Percentiles rank a stretch among this genome's conserved stretches.
phyloP scores from a whole-genome alignment of 2,329 filamentous ascomycete genomes.

The Purpureocillium takamizusanense region DNA sequence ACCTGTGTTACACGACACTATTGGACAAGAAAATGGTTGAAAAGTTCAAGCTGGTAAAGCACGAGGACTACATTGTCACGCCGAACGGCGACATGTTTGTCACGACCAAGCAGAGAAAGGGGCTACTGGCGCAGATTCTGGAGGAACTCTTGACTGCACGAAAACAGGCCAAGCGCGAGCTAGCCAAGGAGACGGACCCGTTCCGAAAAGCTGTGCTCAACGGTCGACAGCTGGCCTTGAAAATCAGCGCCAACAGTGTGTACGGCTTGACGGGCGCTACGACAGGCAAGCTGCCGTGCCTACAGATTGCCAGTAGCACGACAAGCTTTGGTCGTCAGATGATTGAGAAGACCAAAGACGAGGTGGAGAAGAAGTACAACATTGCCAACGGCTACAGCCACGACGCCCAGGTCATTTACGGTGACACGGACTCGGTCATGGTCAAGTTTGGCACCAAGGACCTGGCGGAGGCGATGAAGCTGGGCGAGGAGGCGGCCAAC shows the following conservation, averaged over 20 bases:
- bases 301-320: slow-evolving; percentile 92
- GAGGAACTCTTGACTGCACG: slow-evolving; percentile 86
- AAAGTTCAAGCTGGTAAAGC: slow-evolving; percentile 68
- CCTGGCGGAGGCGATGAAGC: slow-evolving; percentile 79
- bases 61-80: slow-evolving; percentile 93
- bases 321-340: slow-evolving; percentile 96
- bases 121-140: slow-evolving; percentile 86
- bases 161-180: slow-evolving; percentile 88
- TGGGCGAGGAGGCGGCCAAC: slow-evolving; percentile 85
- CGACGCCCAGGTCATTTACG: slow-evolving; percentile 95
- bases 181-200: slow-evolving; percentile 80
- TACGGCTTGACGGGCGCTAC: slow-evolving; percentile 96
- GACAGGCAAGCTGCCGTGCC: slow-evolving; percentile 87
- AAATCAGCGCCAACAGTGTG: slow-evolving; percentile 94
- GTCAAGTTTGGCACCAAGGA: slow-evolving; percentile 94
- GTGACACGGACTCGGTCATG: slow-evolving; percentile 99
- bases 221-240: slow-evolving; percentile 90
- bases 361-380: slow-evolving; percentile 82
- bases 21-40: slow-evolving; percentile 65
- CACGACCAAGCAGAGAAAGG: slow-evolving; percentile 81
- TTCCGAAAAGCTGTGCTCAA: slow-evolving; percentile 98
- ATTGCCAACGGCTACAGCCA: slow-evolving; percentile 92
- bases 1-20: slow-evolving; percentile 93
- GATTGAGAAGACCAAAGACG: slow-evolving; percentile 97
- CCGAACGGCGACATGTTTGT: slow-evolving; percentile 92